A percentile compares a stretch with the other conserved stretches of the same genome.
These are phyloP conservation scores for Zasmidium citrigriseum DNA, from an alignment of 2,329 filamentous ascomycete genomes.

Conservation along the genomic window DNA sequence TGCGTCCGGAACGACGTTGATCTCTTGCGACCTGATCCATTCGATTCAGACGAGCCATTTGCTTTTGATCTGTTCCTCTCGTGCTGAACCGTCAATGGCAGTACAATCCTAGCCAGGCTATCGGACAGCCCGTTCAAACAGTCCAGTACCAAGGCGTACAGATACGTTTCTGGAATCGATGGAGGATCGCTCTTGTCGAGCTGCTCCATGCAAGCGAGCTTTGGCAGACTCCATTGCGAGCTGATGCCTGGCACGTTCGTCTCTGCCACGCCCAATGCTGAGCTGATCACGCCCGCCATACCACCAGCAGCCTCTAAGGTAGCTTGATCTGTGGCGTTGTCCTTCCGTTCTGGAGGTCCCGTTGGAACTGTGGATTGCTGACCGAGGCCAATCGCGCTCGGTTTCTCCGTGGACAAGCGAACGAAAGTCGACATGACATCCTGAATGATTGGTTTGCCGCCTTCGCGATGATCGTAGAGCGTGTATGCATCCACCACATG, in stretches of 20 bases:
- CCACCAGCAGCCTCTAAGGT: constrained; percentile 80
- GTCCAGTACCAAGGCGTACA: constrained; percentile 84
- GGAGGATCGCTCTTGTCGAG: constrained; percentile 90
- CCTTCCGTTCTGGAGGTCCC: constrained; percentile 57
- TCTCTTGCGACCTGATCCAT: constrained; percentile 42
- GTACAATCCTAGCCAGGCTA: constrained; percentile 86
- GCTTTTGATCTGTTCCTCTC: constrained; percentile 55
- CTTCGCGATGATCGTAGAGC: constrained; percentile 73
- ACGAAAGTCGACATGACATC: constrained; percentile 86
- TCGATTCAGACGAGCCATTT: constrained; percentile 4
- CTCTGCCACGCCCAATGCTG: constrained; percentile 66
- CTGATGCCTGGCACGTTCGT: constrained; percentile 75
- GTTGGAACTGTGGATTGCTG: constrained; percentile 83
- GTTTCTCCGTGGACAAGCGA: constrained; percentile 88
- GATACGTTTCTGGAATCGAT: constrained; percentile 82
- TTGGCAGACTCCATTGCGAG: constrained; percentile 84
- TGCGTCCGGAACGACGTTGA: constrained; percentile 71
- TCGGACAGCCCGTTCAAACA: constrained; percentile 91
- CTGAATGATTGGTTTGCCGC: constrained; percentile 74
- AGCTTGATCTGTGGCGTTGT: constrained; percentile 73
- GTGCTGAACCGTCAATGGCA: constrained; percentile 83
- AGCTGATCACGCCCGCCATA: constrained; percentile 81
- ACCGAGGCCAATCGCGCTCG: constrained; percentile 81
- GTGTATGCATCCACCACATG: constrained; percentile 78
- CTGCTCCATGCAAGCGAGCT: constrained; percentile 87